phyloP scores from a whole-genome alignment of 768 basidiomycete genomes.

The Clavulina sp. region DNA sequence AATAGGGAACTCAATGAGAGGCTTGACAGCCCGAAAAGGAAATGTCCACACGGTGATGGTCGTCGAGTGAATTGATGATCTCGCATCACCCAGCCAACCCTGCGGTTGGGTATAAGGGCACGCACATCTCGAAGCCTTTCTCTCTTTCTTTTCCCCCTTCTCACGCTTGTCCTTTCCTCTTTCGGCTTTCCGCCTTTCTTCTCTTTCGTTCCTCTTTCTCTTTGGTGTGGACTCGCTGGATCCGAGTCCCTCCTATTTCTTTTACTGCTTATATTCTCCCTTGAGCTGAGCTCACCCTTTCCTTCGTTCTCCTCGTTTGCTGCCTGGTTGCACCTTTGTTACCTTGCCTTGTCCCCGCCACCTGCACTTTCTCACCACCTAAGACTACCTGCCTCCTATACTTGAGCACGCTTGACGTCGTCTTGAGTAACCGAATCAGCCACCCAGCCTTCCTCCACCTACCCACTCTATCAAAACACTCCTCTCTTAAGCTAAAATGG shows the following conservation, averaged over 20 bases:
- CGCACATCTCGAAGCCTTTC: not conserved
- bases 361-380: slow-evolving; percentile 7
- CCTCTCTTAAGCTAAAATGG: slow-evolving; percentile 32
- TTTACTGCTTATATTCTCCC: not conserved
- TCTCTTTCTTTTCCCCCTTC: no score
- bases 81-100: not conserved
- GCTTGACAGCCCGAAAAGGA: no score
- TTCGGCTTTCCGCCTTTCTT: slow-evolving; percentile 1
- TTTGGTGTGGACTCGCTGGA: no score
- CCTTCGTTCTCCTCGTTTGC: slow-evolving; percentile 14
- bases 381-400: slow-evolving; percentile 7
- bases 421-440: no score
- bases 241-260: slow-evolving; percentile 5
- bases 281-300: slow-evolving; percentile 15
- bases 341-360: not conserved
- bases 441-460: slow-evolving; percentile 10
- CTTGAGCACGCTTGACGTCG: no score
- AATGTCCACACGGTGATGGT: no score
- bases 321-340: not conserved
- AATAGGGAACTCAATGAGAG: no score
- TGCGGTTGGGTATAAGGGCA: not conserved
- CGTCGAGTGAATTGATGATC: not conserved
- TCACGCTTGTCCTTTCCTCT: not conserved
- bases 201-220: slow-evolving; percentile 5
- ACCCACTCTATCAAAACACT: slow-evolving; percentile 6